These are phyloP conservation scores for Hortiboletus campestris DNA, from an alignment of 768 basidiomycete genomes.

Conservation along the genomic window DNA sequence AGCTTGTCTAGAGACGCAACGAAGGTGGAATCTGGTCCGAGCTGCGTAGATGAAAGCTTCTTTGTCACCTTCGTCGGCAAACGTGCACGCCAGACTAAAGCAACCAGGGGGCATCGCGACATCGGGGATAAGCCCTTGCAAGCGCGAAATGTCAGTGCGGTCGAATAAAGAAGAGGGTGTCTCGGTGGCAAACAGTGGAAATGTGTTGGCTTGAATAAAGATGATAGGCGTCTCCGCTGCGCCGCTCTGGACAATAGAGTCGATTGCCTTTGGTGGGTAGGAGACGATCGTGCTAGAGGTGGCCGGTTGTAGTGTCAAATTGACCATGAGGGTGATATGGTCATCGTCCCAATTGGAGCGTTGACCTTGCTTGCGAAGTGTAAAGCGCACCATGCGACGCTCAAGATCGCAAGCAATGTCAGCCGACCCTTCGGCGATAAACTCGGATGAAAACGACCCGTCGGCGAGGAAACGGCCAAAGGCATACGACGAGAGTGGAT, in stretches of 20 bases:
- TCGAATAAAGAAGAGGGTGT: rapidly evolving
- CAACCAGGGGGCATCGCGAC: constrained; percentile 28
- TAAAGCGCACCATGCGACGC: constrained; percentile 31
- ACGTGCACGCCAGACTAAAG: constrained; percentile 31
- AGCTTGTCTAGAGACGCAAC: background rate
- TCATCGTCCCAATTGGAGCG: background rate
- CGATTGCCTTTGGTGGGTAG: constrained; percentile 23
- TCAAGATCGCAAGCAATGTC: constrained; percentile 39
- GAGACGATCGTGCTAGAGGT: constrained; percentile 9
- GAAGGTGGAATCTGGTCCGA: constrained; percentile 23
- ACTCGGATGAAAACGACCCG: constrained; percentile 35
- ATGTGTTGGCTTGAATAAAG: constrained; percentile 35
- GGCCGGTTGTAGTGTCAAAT: background rate
- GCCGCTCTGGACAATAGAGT: constrained; percentile 17
- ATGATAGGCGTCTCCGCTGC: constrained; percentile 14
- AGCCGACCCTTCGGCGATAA: constrained; percentile 23
- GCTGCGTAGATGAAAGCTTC: constrained; percentile 30
- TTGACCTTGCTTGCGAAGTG: constrained; percentile 26
- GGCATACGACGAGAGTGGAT: constrained; percentile 24
- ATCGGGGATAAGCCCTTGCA: constrained; percentile 27
- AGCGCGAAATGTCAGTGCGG: constrained; percentile 13
- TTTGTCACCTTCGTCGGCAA: constrained; percentile 23
- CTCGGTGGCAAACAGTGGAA: constrained; percentile 28
- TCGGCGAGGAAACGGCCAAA: constrained; percentile 39
- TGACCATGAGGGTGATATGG: background rate